A percentile compares a stretch with the other conserved stretches of the same genome.
These are phyloP conservation scores for Trichosporon ovoides DNA, from an alignment of 1,284 basidiomycete genomes.

Conservation along the genomic window DNA sequence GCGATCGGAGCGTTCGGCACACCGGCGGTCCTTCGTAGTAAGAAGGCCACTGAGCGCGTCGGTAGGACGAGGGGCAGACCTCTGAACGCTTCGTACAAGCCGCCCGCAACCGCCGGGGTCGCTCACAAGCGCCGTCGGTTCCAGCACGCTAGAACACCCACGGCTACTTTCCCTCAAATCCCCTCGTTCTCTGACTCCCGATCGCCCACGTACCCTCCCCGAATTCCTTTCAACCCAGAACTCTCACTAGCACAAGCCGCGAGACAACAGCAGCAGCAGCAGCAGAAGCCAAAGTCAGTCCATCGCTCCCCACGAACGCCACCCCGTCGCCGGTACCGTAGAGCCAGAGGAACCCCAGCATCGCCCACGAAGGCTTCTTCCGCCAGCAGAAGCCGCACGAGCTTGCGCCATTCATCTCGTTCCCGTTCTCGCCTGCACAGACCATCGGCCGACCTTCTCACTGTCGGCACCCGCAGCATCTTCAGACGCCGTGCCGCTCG, in stretches of 20 bases:
- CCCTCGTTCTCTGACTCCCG: not conserved
- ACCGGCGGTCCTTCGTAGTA: conserved; percentile 1
- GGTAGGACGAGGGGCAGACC: not conserved
- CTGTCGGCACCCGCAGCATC: not conserved
- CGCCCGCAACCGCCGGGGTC: not conserved
- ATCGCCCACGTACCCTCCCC: not conserved
- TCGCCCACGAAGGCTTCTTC: not conserved
- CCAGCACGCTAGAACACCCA: not conserved
- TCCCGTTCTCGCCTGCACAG: not conserved
- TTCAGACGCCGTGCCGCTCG: not conserved
- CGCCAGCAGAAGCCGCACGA: conserved; percentile 4
- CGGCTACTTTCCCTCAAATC: not conserved
- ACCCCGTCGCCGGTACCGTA: not conserved
- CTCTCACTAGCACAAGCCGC: not conserved
- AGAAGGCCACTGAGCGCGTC: not conserved
- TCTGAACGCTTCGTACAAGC: conserved; percentile 1
- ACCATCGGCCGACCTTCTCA: not conserved
- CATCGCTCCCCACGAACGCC: conserved; percentile 1
- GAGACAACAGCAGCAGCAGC: too few relatives aligned
- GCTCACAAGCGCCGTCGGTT: not conserved
- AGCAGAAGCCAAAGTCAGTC: not conserved
- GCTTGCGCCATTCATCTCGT: conserved; percentile 8
- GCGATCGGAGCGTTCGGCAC: not conserved
- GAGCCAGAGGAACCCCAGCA: not conserved
- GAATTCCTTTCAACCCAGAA: not conserved